Conservation (phyloP, 768 basidiomycete species). For the Pulveroboletus frians region DNA sequence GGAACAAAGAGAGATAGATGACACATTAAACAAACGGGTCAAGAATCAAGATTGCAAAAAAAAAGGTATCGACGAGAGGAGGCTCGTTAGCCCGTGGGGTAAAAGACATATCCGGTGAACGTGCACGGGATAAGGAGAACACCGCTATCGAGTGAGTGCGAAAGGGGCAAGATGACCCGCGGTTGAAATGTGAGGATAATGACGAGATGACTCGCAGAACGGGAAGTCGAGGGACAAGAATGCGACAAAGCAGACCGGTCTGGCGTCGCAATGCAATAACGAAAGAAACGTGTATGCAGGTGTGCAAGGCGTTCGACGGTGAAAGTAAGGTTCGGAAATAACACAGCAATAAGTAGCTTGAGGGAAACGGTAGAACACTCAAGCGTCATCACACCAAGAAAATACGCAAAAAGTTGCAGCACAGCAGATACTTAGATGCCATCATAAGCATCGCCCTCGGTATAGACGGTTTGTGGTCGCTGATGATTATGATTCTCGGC, state of each 20-base stretch:
- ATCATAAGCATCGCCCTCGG: conserved; percentile 64
- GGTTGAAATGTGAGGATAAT: conserved; percentile 1
- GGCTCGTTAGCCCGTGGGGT: conserved; percentile 32
- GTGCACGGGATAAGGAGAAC: conserved; percentile 13
- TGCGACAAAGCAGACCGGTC: conserved; percentile 26
- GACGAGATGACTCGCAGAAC: conserved; percentile 2
- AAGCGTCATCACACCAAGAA: conserved; percentile 8
- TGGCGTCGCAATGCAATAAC: conserved; percentile 20
- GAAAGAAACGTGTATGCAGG: conserved; percentile 22
- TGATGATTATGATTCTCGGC: conserved; percentile 22
- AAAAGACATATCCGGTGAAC: conserved; percentile 23
- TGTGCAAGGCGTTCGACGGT: not conserved
- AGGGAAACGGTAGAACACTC: conserved; percentile 18
- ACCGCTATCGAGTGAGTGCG: not conserved
- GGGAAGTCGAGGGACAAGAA: not conserved
- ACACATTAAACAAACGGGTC: not conserved
- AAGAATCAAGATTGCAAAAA: not conserved
- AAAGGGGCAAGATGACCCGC: not conserved
- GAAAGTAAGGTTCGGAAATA: conserved; percentile 12
- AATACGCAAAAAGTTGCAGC: conserved; percentile 4
- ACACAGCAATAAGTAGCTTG: conserved; percentile 23
- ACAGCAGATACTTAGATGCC: conserved; percentile 44
- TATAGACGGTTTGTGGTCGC: conserved; percentile 48
- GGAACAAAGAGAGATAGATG: not conserved
- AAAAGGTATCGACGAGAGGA: conserved; percentile 33